Evolutionary conservation across 345 rosid species (phyloP).

Genomic region (Salix suchowensis): DNA sequence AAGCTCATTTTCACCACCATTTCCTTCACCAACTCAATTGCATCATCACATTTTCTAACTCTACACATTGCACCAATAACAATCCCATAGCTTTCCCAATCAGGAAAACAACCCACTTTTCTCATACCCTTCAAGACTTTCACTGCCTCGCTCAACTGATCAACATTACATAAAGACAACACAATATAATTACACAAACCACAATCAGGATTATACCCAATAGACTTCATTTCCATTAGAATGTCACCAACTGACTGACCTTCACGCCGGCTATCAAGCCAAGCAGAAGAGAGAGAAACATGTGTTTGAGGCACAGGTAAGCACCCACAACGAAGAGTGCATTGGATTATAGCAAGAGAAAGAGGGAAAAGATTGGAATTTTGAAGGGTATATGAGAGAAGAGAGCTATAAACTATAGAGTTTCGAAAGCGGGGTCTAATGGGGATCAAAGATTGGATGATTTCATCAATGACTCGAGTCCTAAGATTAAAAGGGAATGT

Average conservation of each 20-base stretch:
- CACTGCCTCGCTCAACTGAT: constrained; percentile 59
- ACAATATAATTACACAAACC: constrained; percentile 63
- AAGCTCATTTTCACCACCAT: constrained; percentile 69
- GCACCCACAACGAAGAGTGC: constrained; percentile 72
- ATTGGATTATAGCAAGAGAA: constrained; percentile 62
- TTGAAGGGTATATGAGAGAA: constrained; percentile 67
- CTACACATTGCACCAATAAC: constrained; percentile 50
- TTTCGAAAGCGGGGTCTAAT: constrained; percentile 55
- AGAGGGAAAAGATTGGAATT: constrained; percentile 55
- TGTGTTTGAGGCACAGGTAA: constrained; percentile 54
- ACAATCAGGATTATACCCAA: constrained; percentile 66
- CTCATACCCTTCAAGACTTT: constrained; percentile 57
- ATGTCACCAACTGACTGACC: constrained; percentile 36
- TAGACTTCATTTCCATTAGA: constrained; percentile 50
- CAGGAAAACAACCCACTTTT: constrained; percentile 60
- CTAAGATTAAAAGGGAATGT: constrained; percentile 34
- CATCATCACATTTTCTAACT: constrained; percentile 50
- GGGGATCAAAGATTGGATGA: constrained; percentile 53
- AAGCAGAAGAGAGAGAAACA: constrained; percentile 55
- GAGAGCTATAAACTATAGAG: constrained; percentile 44
- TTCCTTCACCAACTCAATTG: constrained; percentile 52
- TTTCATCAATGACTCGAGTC: constrained; percentile 51
- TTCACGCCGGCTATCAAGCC: constrained; percentile 39
- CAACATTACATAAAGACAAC: constrained; percentile 66
- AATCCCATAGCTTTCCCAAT: constrained; percentile 58